phyloP scores from a whole-genome alignment of 2,329 filamentous ascomycete genomes.

The Leptosphaerulina australis region DNA sequence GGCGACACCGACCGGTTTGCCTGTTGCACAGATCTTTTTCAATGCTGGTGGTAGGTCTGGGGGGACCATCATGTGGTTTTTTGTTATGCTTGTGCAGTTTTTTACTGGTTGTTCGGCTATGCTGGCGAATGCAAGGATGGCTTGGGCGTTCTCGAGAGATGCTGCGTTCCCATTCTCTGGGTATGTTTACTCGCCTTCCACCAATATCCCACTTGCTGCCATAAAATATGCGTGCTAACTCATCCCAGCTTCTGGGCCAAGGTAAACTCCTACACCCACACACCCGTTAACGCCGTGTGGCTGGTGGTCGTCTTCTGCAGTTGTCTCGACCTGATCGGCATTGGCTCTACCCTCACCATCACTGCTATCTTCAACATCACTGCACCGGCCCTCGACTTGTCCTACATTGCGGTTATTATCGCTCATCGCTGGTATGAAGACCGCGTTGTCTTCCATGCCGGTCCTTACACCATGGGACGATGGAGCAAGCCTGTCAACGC shows the following conservation, averaged over 20 bases:
- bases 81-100: slow-evolving; percentile 67
- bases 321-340: slow-evolving; percentile 59
- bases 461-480: slow-evolving; percentile 62
- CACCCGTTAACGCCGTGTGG: slow-evolving; percentile 68
- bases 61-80: slow-evolving; percentile 66
- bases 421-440: slow-evolving; percentile 62
- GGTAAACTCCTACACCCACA: slow-evolving; percentile 61
- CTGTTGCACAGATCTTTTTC: slow-evolving; percentile 63
- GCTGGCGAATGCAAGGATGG: slow-evolving; percentile 68
- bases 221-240: slow-evolving; percentile 22
- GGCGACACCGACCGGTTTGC: slow-evolving; percentile 63
- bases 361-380: slow-evolving; percentile 57
- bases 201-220: neutral
- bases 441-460: slow-evolving; percentile 60
- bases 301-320: slow-evolving; percentile 65
- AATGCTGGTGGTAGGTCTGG: slow-evolving; percentile 64
- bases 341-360: slow-evolving; percentile 59
- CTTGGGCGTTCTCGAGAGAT: slow-evolving; percentile 66
- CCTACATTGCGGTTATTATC: slow-evolving; percentile 66
- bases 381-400: slow-evolving; percentile 56
- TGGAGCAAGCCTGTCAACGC: slow-evolving; percentile 63
- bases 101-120: slow-evolving; percentile 69
- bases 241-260: slow-evolving; percentile 56
- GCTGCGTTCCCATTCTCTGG: slow-evolving; percentile 65
- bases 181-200: slow-evolving; percentile 42